A percentile compares a stretch with the other conserved stretches of the same genome.
Conservation (phyloP, 1,139 yeast genomes). For the Meyerozyma smithsonii region DNA sequence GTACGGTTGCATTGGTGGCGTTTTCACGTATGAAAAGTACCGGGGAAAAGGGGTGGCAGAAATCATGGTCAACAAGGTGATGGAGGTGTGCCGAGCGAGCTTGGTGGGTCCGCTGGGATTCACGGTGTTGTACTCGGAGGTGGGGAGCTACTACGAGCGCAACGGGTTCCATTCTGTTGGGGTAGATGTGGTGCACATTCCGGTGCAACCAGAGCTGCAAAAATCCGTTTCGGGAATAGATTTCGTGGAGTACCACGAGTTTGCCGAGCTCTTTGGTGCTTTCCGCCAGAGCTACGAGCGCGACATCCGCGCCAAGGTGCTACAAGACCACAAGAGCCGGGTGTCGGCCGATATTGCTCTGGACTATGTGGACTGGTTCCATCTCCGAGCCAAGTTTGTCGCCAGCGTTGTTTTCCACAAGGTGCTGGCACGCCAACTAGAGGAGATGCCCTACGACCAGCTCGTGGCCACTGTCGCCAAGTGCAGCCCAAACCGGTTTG, state of each 20-base stretch:
- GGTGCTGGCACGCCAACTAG: constrained; percentile 20
- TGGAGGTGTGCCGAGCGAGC: constrained; percentile 19
- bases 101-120: constrained; percentile 35
- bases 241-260: constrained; percentile 28
- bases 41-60: constrained; percentile 66
- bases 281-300: constrained; percentile 20
- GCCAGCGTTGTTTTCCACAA: constrained; percentile 24
- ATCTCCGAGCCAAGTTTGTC: constrained; percentile 36
- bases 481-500: constrained; percentile 14
- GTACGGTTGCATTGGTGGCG: constrained; percentile 20
- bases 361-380: constrained; percentile 41
- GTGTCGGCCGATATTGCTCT: constrained; percentile 27
- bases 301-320: constrained; percentile 15
- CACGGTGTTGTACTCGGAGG: constrained; percentile 61
- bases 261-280: constrained; percentile 20
- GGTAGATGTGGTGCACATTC: constrained; percentile 33
- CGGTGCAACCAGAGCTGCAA: too few relatives aligned
- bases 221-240: constrained; percentile 4
- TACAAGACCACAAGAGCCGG: constrained; percentile 24
- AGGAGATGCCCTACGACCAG: constrained; percentile 23
- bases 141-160: constrained; percentile 59
- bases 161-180: constrained; percentile 54
- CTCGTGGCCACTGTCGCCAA: constrained; percentile 16
- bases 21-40: constrained; percentile 51
- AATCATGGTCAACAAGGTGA: constrained; percentile 50